A percentile compares a stretch with the other conserved stretches of the same genome.
Evolutionary conservation across 2,329 filamentous ascomycete species (phyloP).

Genomic region (Podosphaera leucotricha): DNA sequence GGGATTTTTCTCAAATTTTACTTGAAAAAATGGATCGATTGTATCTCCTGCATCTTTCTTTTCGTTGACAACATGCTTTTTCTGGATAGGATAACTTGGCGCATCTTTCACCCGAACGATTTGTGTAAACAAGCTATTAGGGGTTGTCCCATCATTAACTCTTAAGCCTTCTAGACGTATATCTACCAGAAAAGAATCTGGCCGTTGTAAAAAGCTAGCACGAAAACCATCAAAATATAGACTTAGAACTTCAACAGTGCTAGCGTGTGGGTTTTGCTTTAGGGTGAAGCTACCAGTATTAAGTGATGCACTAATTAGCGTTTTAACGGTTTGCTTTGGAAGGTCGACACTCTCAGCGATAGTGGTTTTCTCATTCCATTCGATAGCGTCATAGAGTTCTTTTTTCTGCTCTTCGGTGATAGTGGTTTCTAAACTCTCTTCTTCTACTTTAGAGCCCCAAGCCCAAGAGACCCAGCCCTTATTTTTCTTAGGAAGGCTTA

Average conservation of each 20-base stretch:
- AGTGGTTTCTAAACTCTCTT: conserved; percentile 51
- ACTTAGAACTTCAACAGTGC: conserved; percentile 59
- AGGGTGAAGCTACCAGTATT: conserved; percentile 90
- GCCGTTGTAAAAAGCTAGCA: conserved; percentile 69
- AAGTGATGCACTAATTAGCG: conserved; percentile 82
- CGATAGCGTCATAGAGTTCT: conserved; percentile 90
- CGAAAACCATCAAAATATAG: conserved; percentile 88
- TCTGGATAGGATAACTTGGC: conserved; percentile 24
- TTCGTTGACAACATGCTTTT: conserved; percentile 16
- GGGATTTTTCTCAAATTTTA: conserved; percentile 86
- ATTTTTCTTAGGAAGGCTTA: conserved; percentile 31
- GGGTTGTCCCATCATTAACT: conserved; percentile 86
- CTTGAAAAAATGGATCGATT: conserved; percentile 67
- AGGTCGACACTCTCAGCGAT: conserved; percentile 71
- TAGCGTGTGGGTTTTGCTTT: conserved; percentile 60
- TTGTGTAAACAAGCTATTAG: conserved; percentile 75
- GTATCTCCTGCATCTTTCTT: conserved; percentile 19
- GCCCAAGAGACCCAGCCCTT: conserved; percentile 84
- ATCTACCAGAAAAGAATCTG: conserved; percentile 74
- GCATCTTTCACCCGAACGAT: conserved; percentile 91
- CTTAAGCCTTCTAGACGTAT: conserved; percentile 79
- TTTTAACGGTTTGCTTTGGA: conserved; percentile 74
- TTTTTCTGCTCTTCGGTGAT: conserved; percentile 93
- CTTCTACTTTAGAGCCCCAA: conserved; percentile 53
- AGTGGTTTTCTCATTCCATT: conserved; percentile 91